Evolutionary conservation across 2,329 filamentous ascomycete genomes (phyloP).

Genomic region (Davidsoniella australis): DNA sequence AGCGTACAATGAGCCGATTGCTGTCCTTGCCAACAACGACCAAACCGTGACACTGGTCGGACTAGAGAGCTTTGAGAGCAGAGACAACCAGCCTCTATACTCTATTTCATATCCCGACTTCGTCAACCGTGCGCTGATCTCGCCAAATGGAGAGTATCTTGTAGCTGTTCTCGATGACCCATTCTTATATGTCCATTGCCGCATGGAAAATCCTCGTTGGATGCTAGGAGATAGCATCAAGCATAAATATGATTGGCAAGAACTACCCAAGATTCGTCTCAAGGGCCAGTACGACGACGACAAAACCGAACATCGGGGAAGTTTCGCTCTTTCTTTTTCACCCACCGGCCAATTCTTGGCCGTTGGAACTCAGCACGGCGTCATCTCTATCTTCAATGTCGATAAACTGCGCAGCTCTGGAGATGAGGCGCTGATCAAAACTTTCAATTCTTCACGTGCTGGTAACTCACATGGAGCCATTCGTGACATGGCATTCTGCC

Average conservation of each 20-base stretch:
- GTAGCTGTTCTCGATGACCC: slow-evolving; percentile 79
- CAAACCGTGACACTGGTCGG: slow-evolving; percentile 73
- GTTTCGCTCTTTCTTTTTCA: slow-evolving; percentile 66
- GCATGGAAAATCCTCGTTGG: slow-evolving; percentile 24
- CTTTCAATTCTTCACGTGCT: slow-evolving; percentile 63
- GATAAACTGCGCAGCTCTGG: slow-evolving; percentile 26
- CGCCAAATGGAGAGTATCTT: slow-evolving; percentile 66
- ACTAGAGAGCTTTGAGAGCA: slow-evolving; percentile 39
- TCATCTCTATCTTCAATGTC: slow-evolving; percentile 58
- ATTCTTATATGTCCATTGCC: slow-evolving; percentile 65
- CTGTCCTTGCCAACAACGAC: slow-evolving; percentile 78
- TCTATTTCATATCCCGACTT: slow-evolving; percentile 61
- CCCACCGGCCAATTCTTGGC: slow-evolving; percentile 54
- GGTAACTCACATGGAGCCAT: slow-evolving; percentile 59
- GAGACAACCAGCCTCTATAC: slow-evolving; percentile 41
- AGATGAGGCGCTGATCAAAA: slow-evolving; percentile 48
- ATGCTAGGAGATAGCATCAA: slow-evolving; percentile 1
- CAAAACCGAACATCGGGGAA: slow-evolving; percentile 40
- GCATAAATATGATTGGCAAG: slow-evolving; percentile 31
- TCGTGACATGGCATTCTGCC: slow-evolving; percentile 81
- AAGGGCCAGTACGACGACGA: slow-evolving; percentile 40
- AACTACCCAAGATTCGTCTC: slow-evolving; percentile 35
- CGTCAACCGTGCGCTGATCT: slow-evolving; percentile 90
- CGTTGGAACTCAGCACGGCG: slow-evolving; percentile 64
- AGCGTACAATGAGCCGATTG: slow-evolving; percentile 39